Evolutionary conservation across 331 rosid species (phyloP).

Genomic region (Pyracantha coccinea): DNA sequence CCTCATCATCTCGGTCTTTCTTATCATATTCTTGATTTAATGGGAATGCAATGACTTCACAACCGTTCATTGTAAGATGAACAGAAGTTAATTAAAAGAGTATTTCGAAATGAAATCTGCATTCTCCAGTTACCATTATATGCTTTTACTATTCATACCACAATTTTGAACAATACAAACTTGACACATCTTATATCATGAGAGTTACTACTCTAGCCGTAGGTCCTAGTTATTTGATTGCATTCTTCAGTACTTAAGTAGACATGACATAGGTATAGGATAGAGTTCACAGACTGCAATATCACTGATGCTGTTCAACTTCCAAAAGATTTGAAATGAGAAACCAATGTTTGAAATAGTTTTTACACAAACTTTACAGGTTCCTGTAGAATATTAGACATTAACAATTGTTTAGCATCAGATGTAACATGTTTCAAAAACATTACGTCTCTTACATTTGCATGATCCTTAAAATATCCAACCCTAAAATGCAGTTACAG

Average conservation of each 20-base stretch:
- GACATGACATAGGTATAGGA: not conserved
- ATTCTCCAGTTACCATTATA: not conserved
- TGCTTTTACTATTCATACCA: not conserved
- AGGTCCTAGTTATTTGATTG: not conserved
- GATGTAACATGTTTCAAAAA: not conserved
- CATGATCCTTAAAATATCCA: not conserved
- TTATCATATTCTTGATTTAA: not conserved
- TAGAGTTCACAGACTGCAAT: not conserved
- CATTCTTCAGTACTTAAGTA: not conserved
- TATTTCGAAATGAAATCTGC: not conserved
- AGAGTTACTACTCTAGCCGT: not conserved
- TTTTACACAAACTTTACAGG: not conserved
- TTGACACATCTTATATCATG: not conserved
- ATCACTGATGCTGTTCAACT: not conserved
- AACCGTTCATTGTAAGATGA: not conserved
- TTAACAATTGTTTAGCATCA: not conserved
- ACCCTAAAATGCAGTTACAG: not conserved
- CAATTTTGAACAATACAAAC: not conserved
- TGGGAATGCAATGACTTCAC: not conserved
- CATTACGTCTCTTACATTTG: not conserved
- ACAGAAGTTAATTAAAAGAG: not conserved
- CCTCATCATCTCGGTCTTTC: not conserved
- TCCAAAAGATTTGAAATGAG: not conserved
- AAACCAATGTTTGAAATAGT: not conserved
- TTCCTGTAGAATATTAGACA: not conserved